Evolutionary conservation across 2,329 filamentous ascomycete species (phyloP), one percentile per base, ranked within the genome.

Genomic region (Truncatella angustata): DNA sequence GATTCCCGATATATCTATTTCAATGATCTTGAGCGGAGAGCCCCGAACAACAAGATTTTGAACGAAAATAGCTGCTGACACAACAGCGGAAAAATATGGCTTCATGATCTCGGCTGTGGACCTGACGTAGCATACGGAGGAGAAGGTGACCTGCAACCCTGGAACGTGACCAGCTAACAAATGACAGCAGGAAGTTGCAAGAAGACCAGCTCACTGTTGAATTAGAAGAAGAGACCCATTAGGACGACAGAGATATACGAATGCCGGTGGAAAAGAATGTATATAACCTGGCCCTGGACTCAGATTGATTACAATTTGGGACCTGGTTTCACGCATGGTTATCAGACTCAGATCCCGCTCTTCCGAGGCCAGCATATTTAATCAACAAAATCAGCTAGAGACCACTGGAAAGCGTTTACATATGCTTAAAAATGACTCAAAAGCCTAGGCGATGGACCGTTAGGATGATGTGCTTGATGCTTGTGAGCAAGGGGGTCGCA

Each of bases 81-180:
- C 18, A 36, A 36, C 43, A 20, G 36, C 52, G 40, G 35, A 12
- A n/a, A 18, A 20, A 4, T 30, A 28, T 5, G 18, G 32, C 42
- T 47, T 54, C 48, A 54, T 54, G 14, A 34, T 54, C 28, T 9
- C 14, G 28, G 28, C 28, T 14, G n/a, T n/a, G n/a, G n/a, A n/a
- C n/a, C n/a, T n/a, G n/a, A n/a, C n/a, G n/a, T n/a, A n/a, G n/a
- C n/a, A n/a, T n/a, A n/a, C n/a, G n/a, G n/a, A n/a, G n/a, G n/a
- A n/a, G n/a, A n/a, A n/a, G n/a, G n/a, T n/a, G n/a, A n/a, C n/a
- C n/a, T n/a, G n/a, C n/a, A n/a, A n/a, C n/a, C n/a, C n/a, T n/a
- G n/a, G n/a, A n/a, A n/a, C n/a, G n/a, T n/a, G n/a, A n/a, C n/a
- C n/a, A n/a, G n/a, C n/a, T n/a, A n/a, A n/a, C n/a, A n/a, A n/a